Conservation (phyloP, 805 yeast species). For the Saturnispora besseyi region DNA sequence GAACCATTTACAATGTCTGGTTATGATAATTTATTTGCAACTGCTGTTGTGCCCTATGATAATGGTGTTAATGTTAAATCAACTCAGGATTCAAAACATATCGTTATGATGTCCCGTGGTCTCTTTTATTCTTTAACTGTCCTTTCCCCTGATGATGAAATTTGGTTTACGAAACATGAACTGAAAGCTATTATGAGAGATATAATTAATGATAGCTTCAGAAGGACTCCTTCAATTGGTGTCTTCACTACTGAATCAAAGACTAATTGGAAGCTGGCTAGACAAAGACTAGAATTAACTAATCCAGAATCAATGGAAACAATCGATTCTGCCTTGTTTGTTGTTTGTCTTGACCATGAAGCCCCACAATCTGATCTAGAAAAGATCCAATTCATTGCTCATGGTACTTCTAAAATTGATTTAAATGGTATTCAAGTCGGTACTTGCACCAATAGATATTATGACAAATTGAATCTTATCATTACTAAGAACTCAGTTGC, state of each 20-base stretch:
- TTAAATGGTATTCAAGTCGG: conserved; percentile 44
- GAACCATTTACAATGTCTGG: conserved; percentile 59
- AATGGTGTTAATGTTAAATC: conserved; percentile 33
- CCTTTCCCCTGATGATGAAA: conserved; percentile 32
- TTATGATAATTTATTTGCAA: conserved; percentile 57
- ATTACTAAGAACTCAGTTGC: conserved; percentile 49
- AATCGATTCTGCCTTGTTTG: conserved; percentile 44
- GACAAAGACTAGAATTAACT: conserved; percentile 33
- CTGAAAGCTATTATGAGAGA: conserved; percentile 35
- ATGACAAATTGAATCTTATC: conserved; percentile 47
- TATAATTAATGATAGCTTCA: conserved; percentile 36
- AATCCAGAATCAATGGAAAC: conserved; percentile 30
- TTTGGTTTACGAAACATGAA: conserved; percentile 49
- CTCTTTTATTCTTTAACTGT: conserved; percentile 45
- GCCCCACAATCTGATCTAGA: conserved; percentile 39
- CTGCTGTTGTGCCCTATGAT: conserved; percentile 47
- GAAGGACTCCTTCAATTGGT: conserved; percentile 36
- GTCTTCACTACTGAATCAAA: conserved; percentile 46
- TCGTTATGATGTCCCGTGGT: conserved; percentile 41
- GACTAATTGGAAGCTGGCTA: conserved; percentile 39
- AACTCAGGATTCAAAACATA: conserved; percentile 36
- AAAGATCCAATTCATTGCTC: conserved; percentile 40
- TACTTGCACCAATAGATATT: conserved; percentile 51
- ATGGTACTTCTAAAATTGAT: conserved; percentile 40
- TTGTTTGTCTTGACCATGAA: conserved; percentile 41